phyloP scores from a whole-genome alignment of 1,284 basidiomycete genomes.

The Pyrrhoderma lamaoense region DNA sequence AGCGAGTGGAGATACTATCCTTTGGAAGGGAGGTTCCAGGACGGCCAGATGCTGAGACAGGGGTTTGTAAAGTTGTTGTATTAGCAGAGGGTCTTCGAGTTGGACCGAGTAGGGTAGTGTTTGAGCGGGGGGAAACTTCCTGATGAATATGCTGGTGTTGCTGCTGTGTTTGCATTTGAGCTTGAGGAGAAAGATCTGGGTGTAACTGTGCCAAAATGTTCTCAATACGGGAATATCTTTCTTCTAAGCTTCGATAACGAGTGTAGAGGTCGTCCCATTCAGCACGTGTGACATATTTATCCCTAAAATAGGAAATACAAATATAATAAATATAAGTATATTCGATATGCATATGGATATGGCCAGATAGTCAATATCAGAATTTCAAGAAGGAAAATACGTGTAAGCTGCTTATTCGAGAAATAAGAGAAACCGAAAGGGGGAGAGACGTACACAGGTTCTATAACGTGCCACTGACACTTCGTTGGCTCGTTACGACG shows the following conservation, averaged over 20 bases:
- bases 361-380: not conserved
- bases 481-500: slow-evolving; percentile 46
- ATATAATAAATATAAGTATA: slow-evolving; percentile 9
- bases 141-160: not conserved
- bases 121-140: not conserved
- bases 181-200: slow-evolving; percentile 9
- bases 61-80: not conserved
- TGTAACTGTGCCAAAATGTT: slow-evolving; percentile 10
- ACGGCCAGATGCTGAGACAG: slow-evolving; percentile 1
- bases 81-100: not conserved
- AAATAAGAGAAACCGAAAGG: slow-evolving; percentile 10
- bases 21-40: not conserved
- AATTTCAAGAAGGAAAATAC: not conserved
- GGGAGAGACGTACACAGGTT: slow-evolving; percentile 41
- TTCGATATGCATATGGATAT: not conserved
- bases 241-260: slow-evolving; percentile 13
- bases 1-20: slow-evolving; percentile 2
- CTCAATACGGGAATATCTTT: slow-evolving; percentile 12
- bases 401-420: not conserved
- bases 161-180: not conserved
- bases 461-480: slow-evolving; percentile 51
- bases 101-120: not conserved
- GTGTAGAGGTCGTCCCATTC: slow-evolving; percentile 47
- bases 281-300: slow-evolving; percentile 47
- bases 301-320: slow-evolving; percentile 29